Evolutionary conservation across 2,329 filamentous ascomycete genomes (phyloP), one percentile per base, ranked within the genome.

Genomic region (Pseudovirgaria hyperparasitica): DNA sequence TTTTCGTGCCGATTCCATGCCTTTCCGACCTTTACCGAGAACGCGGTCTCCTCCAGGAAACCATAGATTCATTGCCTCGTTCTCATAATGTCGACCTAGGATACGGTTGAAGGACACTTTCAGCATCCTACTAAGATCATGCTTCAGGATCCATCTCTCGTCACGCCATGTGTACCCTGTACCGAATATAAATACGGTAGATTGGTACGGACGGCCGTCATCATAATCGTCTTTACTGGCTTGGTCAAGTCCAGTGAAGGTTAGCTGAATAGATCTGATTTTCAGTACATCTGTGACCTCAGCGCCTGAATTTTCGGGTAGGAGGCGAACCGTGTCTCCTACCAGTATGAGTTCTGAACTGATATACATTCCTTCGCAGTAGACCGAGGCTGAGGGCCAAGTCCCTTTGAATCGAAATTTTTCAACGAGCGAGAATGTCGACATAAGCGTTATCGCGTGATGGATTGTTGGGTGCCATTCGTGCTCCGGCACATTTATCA

Each of bases 381-480:
- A 61, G n/a, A 76, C 55, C 0, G 48, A 54, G 0, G 65, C 67
- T 10, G 63, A 45, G 0, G 68, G 67, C 67, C 70, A 73, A 2
- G 36, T 44, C 1, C 70, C 70, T 13, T 48, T 55, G 41, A 73
- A 68, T 14, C 54, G 58, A 27, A 61, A 57, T 27, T 63, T 68
- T 6, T 65, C 61, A 2, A 71, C 30, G 0, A 73, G 38, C 6
- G 63, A 67, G 29, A 70, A 54, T 0, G 65, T 66, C 2, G 66
- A 62, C 42, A 65, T 62, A 5, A 62, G 48, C 0, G 60, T 65
- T 24, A 73, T 38, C 3, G 70, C 69, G 35, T 72, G 49, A 21
- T 54, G 47, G 25, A 76, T 59, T 0, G 70, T 73, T 0, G 60
- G 57, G 35, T 73, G 67, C 41, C 60, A 60, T 1, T 60, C 31